Base-by-base conservation (phyloP, 169 alveolate species). In the Toxoplasma gondii region DNA sequence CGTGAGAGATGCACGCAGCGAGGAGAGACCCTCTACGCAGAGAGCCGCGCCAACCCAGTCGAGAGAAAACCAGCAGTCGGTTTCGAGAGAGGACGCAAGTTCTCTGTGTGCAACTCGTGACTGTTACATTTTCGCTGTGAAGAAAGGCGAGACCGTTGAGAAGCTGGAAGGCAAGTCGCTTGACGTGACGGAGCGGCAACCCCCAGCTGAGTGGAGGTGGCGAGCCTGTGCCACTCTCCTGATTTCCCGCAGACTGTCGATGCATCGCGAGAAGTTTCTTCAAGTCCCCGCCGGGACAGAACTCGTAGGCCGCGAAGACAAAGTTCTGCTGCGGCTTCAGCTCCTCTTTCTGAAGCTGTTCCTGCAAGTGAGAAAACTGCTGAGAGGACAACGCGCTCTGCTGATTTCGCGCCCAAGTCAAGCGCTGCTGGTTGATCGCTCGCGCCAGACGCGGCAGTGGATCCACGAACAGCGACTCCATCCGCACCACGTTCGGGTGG, bases 111-210 rank as follows among this genome's bases (percentile, higher is more conserved):
- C n/a, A n/a, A n/a, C n/a, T n/a, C n/a, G n/a, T n/a, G 27, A 19
- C 31, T 39, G 95, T 84, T 93, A 97, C 98, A 95, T 97, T 98
- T 91, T 98, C 97, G 90, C 97, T 97, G 95, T 99, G 99, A 88
- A 99, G 98, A 96, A 98, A 98, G 12, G 99, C 99, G 80, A 98
- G 96, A 44, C 99, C 99, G 93, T 98, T 98, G 92, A 99, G 96
- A 36, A 99, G 97, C 95, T 99, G 99, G 92, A 98, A 98, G 19
- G 99, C 97, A 94, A 98, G 97, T 94, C 97, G 95, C 95, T 98
- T 98, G 24, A 98, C 98, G 87, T 97, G 98, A 5, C 70, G 80
- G 53, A 96, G 94, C 58, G 98, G 91, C 88, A 97, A 91, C 16
- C 98, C 98, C 41, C 96, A 95, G 58, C 91, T 94, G 49, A 93